Conservation (phyloP, 2,329 filamentous ascomycete genomes). For the Aspergillus texensis region DNA sequence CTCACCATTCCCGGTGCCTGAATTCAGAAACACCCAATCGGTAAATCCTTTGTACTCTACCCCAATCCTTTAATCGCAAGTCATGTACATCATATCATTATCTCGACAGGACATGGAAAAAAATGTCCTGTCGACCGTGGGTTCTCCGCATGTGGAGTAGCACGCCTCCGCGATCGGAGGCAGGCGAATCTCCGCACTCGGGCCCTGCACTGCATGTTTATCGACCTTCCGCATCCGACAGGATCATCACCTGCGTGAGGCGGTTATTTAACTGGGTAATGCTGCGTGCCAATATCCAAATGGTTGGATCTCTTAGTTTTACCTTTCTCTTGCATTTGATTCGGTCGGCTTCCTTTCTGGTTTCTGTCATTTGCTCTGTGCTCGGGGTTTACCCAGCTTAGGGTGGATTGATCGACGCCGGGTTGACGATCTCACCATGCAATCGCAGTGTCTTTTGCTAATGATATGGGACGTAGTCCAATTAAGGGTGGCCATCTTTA, state of each 20-base stretch:
- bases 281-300: background rate
- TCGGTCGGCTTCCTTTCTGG: background rate
- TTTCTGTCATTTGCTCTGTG: background rate
- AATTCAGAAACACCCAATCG: background rate
- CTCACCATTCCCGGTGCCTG: background rate
- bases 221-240: background rate
- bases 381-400: background rate
- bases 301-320: background rate
- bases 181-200: constrained; percentile 1
- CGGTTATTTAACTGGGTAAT: background rate
- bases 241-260: background rate
- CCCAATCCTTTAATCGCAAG: background rate
- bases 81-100: background rate
- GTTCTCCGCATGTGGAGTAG: constrained; percentile 9
- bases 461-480: background rate
- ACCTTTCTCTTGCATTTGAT: background rate
- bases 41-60: background rate
- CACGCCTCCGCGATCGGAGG: constrained; percentile 5
- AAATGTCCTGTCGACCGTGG: background rate
- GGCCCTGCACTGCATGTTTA: background rate
- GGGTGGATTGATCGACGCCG: background rate
- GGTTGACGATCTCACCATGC: background rate
- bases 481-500: no score
- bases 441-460: background rate
- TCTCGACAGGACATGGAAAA: background rate